Percentiles rank a stretch among this genome's conserved stretches.
These are phyloP conservation scores for Wickerhamiella sorbophila DNA, from an alignment of 805 yeast genomes.

Conservation along the genomic window DNA sequence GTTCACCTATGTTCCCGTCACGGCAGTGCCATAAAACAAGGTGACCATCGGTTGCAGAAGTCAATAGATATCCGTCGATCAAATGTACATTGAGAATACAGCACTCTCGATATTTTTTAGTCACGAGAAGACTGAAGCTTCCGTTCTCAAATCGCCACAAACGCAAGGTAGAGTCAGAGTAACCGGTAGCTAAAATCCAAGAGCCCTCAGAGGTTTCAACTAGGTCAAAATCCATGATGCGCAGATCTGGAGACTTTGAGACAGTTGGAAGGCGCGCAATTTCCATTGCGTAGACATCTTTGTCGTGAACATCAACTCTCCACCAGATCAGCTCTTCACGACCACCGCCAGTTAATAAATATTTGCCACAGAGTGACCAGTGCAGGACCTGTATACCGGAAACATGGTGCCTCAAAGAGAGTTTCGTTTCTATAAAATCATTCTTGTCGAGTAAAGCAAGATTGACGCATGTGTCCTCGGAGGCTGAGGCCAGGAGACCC, in stretches of 20 bases:
- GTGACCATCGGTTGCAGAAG: constrained; percentile 76
- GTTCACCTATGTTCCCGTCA: background rate
- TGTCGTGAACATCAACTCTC: constrained; percentile 35
- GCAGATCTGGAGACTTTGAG: constrained; percentile 56
- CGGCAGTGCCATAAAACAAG: constrained; percentile 47
- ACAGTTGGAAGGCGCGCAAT: constrained; percentile 42
- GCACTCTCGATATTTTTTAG: constrained; percentile 51
- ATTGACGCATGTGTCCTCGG: constrained; percentile 76
- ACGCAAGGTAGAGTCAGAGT: constrained; percentile 70
- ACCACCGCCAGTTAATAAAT: constrained; percentile 41
- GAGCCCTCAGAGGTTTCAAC: constrained; percentile 24
- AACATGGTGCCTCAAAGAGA: constrained; percentile 56
- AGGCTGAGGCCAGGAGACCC: constrained; percentile 50
- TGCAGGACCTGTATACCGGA: constrained; percentile 74
- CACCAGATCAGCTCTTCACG: constrained; percentile 81
- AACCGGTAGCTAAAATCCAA: constrained; percentile 51
- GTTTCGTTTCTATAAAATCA: constrained; percentile 28
- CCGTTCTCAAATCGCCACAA: constrained; percentile 38
- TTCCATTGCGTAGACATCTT: constrained; percentile 34
- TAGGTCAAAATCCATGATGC: constrained; percentile 74
- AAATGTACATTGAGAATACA: constrained; percentile 58
- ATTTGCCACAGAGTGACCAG: constrained; percentile 27
- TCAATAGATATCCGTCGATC: constrained; percentile 30
- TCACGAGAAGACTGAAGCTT: constrained; percentile 31
- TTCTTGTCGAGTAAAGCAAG: constrained; percentile 38